phyloP scores from a whole-genome alignment of 1,284 basidiomycete species.

The Tilletiaria anomala region DNA sequence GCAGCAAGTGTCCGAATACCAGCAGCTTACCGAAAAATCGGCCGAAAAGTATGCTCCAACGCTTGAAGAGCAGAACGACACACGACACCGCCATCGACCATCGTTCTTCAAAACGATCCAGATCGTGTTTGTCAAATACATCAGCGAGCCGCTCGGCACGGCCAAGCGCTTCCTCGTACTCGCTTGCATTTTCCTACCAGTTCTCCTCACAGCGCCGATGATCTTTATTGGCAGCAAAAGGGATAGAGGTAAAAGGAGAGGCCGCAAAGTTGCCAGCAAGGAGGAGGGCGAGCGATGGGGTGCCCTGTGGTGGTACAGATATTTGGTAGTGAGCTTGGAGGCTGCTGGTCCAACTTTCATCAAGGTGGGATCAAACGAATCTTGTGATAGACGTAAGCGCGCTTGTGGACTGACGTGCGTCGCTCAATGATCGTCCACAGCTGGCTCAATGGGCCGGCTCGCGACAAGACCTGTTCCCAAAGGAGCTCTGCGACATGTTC shows the following conservation, averaged over 20 bases:
- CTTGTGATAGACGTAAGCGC: no score
- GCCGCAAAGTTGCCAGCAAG: constrained; percentile 8
- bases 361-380: constrained; percentile 54
- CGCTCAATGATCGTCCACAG: constrained; percentile 45
- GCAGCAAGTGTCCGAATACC: no score
- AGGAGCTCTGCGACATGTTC: constrained; percentile 72
- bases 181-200: constrained; percentile 68
- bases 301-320: constrained; percentile 72
- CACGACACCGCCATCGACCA: neutral
- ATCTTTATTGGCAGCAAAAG: constrained; percentile 51
- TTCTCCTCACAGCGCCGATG: constrained; percentile 71
- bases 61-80: neutral
- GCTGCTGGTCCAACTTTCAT: constrained; percentile 90
- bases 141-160: constrained; percentile 79
- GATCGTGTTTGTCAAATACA: constrained; percentile 29
- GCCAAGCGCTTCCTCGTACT: constrained; percentile 70
- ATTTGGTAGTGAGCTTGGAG: constrained; percentile 80
- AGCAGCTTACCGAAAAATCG: no score
- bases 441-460: constrained; percentile 97
- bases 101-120: neutral
- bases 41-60: neutral
- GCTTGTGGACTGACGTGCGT: no score
- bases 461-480: constrained; percentile 81
- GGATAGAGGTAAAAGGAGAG: constrained; percentile 15
- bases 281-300: constrained; percentile 28